A percentile compares a stretch with the other conserved stretches of the same genome.
These are phyloP conservation scores for Cladosporium sp. DNA, from an alignment of 2,329 filamentous ascomycete genomes.

Conservation along the genomic window DNA sequence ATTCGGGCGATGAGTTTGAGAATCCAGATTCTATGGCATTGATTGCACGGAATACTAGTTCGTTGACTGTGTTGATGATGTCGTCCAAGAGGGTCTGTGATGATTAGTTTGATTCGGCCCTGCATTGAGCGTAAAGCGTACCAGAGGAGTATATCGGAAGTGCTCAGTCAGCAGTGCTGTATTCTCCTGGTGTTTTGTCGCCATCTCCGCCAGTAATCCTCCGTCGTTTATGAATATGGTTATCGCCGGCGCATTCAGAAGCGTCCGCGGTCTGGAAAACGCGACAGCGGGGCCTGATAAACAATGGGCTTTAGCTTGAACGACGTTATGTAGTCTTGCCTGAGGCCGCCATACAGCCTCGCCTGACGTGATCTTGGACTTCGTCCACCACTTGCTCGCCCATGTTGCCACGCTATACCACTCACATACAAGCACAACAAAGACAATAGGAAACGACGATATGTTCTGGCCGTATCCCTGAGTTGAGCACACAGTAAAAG, in stretches of 20 bases:
- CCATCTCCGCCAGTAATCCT: constrained; percentile 31
- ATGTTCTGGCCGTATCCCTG: constrained; percentile 52
- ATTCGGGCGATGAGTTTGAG: constrained; percentile 65
- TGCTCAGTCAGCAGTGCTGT: constrained; percentile 83
- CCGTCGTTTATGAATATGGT: neutral
- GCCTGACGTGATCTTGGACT: no score
- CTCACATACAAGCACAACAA: neutral
- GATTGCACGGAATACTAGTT: constrained; percentile 84
- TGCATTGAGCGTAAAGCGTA: constrained; percentile 43
- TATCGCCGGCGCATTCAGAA: constrained; percentile 8
- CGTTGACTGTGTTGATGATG: constrained; percentile 95
- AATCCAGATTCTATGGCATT: constrained; percentile 83
- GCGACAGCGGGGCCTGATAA: constrained; percentile 2
- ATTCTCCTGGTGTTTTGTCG: constrained; percentile 42
- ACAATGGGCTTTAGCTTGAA: no score
- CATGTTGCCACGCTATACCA: neutral
- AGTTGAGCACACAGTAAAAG: constrained; percentile 16
- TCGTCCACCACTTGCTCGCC: no score
- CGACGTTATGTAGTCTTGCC: no score
- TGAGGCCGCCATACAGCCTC: no score
- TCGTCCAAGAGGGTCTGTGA: constrained; percentile 86
- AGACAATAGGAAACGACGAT: neutral
- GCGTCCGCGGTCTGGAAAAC: neutral
- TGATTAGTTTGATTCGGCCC: constrained; percentile 14
- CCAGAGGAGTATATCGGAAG: constrained; percentile 88